Evolutionary conservation across 2,329 filamentous ascomycete species (phyloP).

Genomic region (Leptosphaerulina australis): DNA sequence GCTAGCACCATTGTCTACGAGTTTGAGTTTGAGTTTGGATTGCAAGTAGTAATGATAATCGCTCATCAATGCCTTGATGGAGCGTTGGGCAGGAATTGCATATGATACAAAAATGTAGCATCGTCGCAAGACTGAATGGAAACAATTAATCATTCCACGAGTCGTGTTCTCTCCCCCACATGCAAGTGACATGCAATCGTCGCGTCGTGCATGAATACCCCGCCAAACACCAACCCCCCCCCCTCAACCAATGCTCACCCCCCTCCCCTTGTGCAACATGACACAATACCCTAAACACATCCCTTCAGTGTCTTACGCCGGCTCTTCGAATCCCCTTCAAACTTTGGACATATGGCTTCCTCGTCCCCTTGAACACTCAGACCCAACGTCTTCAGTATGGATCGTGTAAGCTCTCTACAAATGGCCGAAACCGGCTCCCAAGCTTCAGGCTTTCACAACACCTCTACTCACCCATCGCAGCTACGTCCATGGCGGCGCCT

Average conservation of each 20-base stretch:
- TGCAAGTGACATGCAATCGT: slow-evolving; percentile 17
- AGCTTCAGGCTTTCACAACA: not conserved
- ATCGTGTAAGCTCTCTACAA: slow-evolving; percentile 41
- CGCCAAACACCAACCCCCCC: slow-evolving; percentile 22
- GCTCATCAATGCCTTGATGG: slow-evolving; percentile 6
- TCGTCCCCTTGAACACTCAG: slow-evolving; percentile 31
- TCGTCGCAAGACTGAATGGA: slow-evolving; percentile 13
- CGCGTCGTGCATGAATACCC: slow-evolving; percentile 21
- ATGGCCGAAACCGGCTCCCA: slow-evolving; percentile 4
- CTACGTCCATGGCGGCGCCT: slow-evolving; percentile 59
- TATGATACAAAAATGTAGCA: slow-evolving; percentile 9
- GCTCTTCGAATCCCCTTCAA: slow-evolving; percentile 43
- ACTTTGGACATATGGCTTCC: slow-evolving; percentile 54
- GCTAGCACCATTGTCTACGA: slow-evolving; percentile 25
- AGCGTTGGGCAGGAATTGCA: slow-evolving; percentile 10
- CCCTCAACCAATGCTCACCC: not conserved
- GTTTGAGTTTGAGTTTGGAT: slow-evolving; percentile 18
- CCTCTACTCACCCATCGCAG: slow-evolving; percentile 22
- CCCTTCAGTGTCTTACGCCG: slow-evolving; percentile 37
- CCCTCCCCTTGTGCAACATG: slow-evolving; percentile 22
- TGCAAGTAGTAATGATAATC: slow-evolving; percentile 24
- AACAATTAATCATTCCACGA: slow-evolving; percentile 17
- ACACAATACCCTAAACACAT: slow-evolving; percentile 26
- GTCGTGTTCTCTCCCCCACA: not conserved
- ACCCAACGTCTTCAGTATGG: slow-evolving; percentile 36